These are phyloP conservation scores for Lachancea quebecensis DNA, from an alignment of 805 yeast species.

Conservation along the genomic window DNA sequence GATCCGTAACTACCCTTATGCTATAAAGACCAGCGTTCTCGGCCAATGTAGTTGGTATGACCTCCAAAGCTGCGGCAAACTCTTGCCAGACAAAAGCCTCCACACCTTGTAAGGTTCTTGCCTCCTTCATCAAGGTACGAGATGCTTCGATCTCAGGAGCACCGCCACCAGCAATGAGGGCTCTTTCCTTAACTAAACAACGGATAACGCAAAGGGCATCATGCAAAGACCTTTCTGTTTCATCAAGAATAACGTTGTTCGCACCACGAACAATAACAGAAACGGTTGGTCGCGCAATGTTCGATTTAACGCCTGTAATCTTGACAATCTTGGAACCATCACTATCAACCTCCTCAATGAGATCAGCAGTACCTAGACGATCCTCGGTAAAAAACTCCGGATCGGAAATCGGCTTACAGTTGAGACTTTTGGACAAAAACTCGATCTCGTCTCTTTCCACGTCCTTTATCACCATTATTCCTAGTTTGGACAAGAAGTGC, in stretches of 20 bases:
- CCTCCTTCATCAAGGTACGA: constrained; percentile 62
- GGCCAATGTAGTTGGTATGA: constrained; percentile 88
- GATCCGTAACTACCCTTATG: constrained; percentile 83
- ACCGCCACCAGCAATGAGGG: constrained; percentile 96
- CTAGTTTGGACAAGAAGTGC: constrained; percentile 88
- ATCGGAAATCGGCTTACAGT: constrained; percentile 95
- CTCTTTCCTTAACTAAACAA: constrained; percentile 82
- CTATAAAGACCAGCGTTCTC: constrained; percentile 94
- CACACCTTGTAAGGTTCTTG: constrained; percentile 69
- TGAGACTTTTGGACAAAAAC: constrained; percentile 71
- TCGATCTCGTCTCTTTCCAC: constrained; percentile 95
- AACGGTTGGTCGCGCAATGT: constrained; percentile 47
- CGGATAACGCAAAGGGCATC: constrained; percentile 95
- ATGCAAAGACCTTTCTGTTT: constrained; percentile 93
- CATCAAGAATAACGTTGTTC: constrained; percentile 82
- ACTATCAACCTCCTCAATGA: constrained; percentile 84
- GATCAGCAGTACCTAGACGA: constrained; percentile 84
- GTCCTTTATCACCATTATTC: constrained; percentile 90
- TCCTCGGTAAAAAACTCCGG: constrained; percentile 89
- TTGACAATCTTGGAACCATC: constrained; percentile 86
- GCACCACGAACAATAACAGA: constrained; percentile 95
- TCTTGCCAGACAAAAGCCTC: constrained; percentile 89
- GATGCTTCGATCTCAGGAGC: constrained; percentile 94
- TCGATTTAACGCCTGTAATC: constrained; percentile 67
- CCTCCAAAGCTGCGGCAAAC: constrained; percentile 85